A percentile compares a stretch with the other conserved stretches of the same genome.
Conservation (phyloP, 2,329 filamentous ascomycete species). For the Lecanosticta acicola region DNA sequence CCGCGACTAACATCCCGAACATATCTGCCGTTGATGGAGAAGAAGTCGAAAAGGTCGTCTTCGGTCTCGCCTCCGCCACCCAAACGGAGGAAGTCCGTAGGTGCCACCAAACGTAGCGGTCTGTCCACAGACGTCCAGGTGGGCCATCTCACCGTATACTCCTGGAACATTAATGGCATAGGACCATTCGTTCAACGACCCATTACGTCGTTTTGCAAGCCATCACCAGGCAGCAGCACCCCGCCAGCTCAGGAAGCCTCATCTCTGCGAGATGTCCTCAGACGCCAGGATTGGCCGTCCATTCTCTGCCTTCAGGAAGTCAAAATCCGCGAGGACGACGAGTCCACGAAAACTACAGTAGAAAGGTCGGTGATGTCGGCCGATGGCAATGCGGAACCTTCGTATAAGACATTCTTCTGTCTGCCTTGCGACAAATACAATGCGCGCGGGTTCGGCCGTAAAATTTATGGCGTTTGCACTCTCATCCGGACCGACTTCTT, state of each 20-base stretch:
- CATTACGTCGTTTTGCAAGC: conserved; percentile 38
- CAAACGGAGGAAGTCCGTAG: conserved; percentile 23
- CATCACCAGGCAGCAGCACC: not conserved
- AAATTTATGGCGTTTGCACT: conserved; percentile 49
- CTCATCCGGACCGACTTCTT: conserved; percentile 44
- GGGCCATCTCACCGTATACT: conserved; percentile 36
- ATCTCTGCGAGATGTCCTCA: conserved; percentile 39
- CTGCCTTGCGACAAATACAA: conserved; percentile 48
- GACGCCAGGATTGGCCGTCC: conserved; percentile 41
- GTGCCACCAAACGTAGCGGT: not conserved
- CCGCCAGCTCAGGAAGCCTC: not conserved
- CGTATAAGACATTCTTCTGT: conserved; percentile 42
- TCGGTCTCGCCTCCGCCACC: conserved; percentile 31
- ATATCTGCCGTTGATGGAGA: not conserved
- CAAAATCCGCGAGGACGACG: conserved; percentile 42
- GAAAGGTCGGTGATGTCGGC: conserved; percentile 32
- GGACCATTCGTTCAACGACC: conserved; percentile 38
- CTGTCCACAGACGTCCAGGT: not conserved
- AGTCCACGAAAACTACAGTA: conserved; percentile 37
- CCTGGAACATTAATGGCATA: conserved; percentile 49
- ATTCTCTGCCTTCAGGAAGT: conserved; percentile 47
- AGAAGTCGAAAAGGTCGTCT: not conserved
- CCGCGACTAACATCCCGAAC: no score
- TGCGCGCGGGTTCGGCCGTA: conserved; percentile 46
- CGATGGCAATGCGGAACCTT: conserved; percentile 26